Evolutionary conservation across 345 rosid genomes (phyloP), one percentile per base, ranked within the genome.

Genomic region (Syzygium aromaticum): DNA sequence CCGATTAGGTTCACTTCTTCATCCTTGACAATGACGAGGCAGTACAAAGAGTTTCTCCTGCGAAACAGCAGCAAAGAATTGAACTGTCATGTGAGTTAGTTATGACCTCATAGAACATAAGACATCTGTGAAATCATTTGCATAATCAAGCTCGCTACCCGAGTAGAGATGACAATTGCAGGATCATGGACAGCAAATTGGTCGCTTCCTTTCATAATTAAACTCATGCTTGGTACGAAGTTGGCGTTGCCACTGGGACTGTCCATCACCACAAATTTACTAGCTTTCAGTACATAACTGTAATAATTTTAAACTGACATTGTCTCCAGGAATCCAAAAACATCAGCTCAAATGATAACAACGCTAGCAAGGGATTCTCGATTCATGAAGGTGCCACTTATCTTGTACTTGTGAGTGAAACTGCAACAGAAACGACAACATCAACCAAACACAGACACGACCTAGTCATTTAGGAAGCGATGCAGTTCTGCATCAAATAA

Each of bases 311-410:
- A 19, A 17, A 19, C 43, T 3, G 7, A 27, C 51, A 80, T 52
- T 23, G 57, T 52, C 8, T 43, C 67, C 22, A 7, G 51, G 85
- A 67, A 67, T 43, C 49, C 56, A 27, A 13, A 87, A 57, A 85
- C 54, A 86, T 82, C 38, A 96, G 97, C 99, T 95, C 96, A 94
- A 94, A 87, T 92, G 94, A 85, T 95, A 95, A 86, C 99, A 96
- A 89, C 92, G 95, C 90, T 95, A 93, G 54, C 94, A 95, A 56
- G 98, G 99, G 85, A 98, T 94, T 88, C 96, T 93, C 83, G 93
- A 85, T 92, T 96, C 96, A 63, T 91, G 93, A 21, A 94, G 91
- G 63, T 89, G 92, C 27, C 91, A 91, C 89, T 86, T 95, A 91
- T 97, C 95, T 87, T 77, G 89, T 67, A 93, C 94, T 90, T 93